Conservation (phyloP, 2,329 filamentous ascomycete genomes). For the Diplocarpon rosae region DNA sequence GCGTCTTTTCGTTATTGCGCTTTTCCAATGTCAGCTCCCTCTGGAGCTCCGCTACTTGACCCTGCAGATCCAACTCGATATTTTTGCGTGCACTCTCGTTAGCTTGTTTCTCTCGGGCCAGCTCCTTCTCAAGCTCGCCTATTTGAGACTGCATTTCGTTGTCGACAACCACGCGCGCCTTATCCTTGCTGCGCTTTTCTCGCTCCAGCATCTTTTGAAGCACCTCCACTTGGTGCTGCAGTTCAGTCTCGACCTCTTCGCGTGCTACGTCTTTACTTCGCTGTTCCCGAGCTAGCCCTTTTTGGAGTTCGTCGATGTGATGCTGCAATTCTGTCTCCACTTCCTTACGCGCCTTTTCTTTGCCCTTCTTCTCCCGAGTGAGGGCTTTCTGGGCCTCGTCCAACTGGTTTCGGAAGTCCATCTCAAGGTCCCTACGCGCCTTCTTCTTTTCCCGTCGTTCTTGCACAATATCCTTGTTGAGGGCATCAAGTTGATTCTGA, state of each 20-base stretch:
- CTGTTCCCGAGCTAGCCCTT: conserved; percentile 29
- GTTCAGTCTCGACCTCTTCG: conserved; percentile 22
- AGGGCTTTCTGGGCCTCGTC: conserved; percentile 30
- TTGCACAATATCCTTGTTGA: conserved; percentile 31
- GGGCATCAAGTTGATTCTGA: conserved; percentile 31
- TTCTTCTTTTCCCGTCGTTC: conserved; percentile 29
- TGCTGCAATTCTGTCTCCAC: conserved; percentile 31
- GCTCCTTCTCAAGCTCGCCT: conserved; percentile 29
- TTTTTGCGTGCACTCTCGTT: conserved; percentile 20
- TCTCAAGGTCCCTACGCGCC: conserved; percentile 5
- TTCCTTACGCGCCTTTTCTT: conserved; percentile 17
- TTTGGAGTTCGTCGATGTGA: conserved; percentile 26
- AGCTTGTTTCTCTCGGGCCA: conserved; percentile 30
- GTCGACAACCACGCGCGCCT: conserved; percentile 26
- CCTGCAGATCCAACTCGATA: conserved; percentile 24
- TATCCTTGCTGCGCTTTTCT: conserved; percentile 34
- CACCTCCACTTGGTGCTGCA: conserved; percentile 26
- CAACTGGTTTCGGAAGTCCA: conserved; percentile 32
- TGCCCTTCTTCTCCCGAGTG: conserved; percentile 25
- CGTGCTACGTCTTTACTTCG: conserved; percentile 24
- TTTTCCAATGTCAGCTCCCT: conserved; percentile 31
- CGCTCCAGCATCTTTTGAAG: conserved; percentile 26
- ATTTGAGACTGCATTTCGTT: conserved; percentile 30
- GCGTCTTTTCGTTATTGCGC: conserved; percentile 31
- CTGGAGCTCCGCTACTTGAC: conserved; percentile 25